These are phyloP conservation scores for Microbotryum lychnidis-dioicae DNA, from an alignment of 1,284 basidiomycete genomes.

Conservation along the genomic window DNA sequence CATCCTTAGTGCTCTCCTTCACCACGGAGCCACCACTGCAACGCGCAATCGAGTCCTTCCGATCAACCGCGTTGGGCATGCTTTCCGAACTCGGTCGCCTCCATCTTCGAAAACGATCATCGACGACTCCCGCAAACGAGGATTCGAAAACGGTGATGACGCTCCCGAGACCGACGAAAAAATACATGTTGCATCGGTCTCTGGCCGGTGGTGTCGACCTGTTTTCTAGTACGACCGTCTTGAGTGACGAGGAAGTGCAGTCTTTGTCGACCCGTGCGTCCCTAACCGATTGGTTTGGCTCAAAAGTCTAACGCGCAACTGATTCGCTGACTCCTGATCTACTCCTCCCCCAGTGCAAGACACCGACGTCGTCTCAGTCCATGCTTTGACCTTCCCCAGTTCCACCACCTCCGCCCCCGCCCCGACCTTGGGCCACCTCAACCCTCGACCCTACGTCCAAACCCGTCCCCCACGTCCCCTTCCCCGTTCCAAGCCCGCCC, in stretches of 20 bases:
- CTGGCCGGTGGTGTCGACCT: slow-evolving; percentile 27
- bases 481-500: background rate
- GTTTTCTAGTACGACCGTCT: slow-evolving; percentile 25
- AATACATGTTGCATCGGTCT: slow-evolving; percentile 31
- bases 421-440: background rate
- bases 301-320: background rate
- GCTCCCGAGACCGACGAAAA: slow-evolving; percentile 5
- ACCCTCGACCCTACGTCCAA: background rate
- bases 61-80: no score
- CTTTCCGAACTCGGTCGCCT: no score
- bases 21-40: no score
- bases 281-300: background rate
- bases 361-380: slow-evolving; percentile 29
- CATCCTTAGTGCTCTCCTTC: no score
- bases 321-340: background rate
- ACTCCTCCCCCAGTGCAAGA: slow-evolving; percentile 18
- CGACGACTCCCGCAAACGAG: no score
- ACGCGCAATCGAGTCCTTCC: no score
- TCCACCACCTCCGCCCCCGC: background rate
- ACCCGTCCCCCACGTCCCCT: slow-evolving; percentile 2
- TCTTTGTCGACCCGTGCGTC: slow-evolving; percentile 5
- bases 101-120: no score
- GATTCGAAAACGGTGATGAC: no score
- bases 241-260: slow-evolving; percentile 16
- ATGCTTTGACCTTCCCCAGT: background rate